Evolutionary conservation across 371 early-diverging fungal genomes (phyloP).

Genomic region (Saksenaea oblongispora): DNA sequence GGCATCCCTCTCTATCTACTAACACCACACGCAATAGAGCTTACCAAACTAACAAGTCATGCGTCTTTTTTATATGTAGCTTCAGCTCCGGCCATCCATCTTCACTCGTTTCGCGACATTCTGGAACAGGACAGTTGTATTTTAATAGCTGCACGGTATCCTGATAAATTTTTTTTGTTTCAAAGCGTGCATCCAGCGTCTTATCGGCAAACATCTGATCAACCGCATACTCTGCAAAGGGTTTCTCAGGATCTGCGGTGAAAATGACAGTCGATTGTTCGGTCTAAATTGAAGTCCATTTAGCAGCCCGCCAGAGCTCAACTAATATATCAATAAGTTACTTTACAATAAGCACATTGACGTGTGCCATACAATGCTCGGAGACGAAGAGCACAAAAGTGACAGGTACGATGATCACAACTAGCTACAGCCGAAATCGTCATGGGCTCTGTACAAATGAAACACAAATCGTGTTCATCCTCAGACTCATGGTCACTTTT

Average conservation of each 20-base stretch:
- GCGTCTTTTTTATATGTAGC: conserved; percentile 74
- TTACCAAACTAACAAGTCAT: conserved; percentile 79
- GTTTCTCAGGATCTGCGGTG: conserved; percentile 61
- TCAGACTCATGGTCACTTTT: conserved; percentile 18
- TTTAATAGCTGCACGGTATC: conserved; percentile 75
- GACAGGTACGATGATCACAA: conserved; percentile 94
- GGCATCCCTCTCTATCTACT: not conserved
- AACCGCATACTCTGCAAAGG: conserved; percentile 52
- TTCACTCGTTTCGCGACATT: conserved; percentile 68
- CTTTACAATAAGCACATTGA: conserved; percentile 92
- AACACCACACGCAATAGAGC: not conserved
- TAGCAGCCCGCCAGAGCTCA: no score
- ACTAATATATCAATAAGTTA: no score
- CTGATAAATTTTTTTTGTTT: conserved; percentile 70
- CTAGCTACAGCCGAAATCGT: conserved; percentile 79
- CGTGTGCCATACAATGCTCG: conserved; percentile 85
- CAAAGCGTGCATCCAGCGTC: conserved; percentile 73
- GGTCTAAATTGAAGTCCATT: conserved; percentile 33
- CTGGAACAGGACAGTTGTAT: conserved; percentile 88
- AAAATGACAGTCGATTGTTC: conserved; percentile 75
- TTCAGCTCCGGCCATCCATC: conserved; percentile 84
- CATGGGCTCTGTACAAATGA: conserved; percentile 90
- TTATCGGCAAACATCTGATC: conserved; percentile 59
- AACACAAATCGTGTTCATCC: conserved; percentile 63
- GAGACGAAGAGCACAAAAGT: conserved; percentile 84